These are phyloP conservation scores for Myochromella boudieri DNA, from an alignment of 768 basidiomycete genomes.

Conservation along the genomic window DNA sequence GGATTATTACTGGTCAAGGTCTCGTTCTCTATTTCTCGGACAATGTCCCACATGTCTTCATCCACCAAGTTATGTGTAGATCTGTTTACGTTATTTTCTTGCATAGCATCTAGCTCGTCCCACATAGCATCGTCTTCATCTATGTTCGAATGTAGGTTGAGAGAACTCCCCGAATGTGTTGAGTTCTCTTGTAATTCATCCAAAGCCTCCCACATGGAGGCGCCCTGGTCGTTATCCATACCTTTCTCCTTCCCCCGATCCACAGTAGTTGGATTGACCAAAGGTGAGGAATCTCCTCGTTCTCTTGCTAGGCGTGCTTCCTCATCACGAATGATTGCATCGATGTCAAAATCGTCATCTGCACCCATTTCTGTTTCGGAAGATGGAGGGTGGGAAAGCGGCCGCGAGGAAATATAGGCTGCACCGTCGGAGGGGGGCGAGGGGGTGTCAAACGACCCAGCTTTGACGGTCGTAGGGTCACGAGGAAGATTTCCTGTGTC, in stretches of 20 bases:
- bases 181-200: slow-evolving; percentile 35
- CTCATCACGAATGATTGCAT: slow-evolving; percentile 48
- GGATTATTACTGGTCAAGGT: slow-evolving; percentile 21
- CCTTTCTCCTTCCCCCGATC: not conserved
- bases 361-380: slow-evolving; percentile 40
- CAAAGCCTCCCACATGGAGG: slow-evolving; percentile 70
- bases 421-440: slow-evolving; percentile 24
- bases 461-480: slow-evolving; percentile 12
- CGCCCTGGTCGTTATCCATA: slow-evolving; percentile 42
- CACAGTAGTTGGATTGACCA: not conserved
- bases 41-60: slow-evolving; percentile 74
- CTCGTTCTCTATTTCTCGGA: slow-evolving; percentile 50
- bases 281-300: slow-evolving; percentile 2
- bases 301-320: slow-evolving; percentile 30
- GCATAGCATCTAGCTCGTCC: slow-evolving; percentile 24
- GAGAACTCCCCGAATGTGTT: not conserved
- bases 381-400: slow-evolving; percentile 35
- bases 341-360: slow-evolving; percentile 50
- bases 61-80: slow-evolving; percentile 33
- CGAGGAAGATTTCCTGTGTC: slow-evolving; percentile 27
- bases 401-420: slow-evolving; percentile 30
- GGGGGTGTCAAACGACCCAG: slow-evolving; percentile 13
- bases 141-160: not conserved
- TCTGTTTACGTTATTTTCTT: not conserved
- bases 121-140: slow-evolving; percentile 20